These are phyloP conservation scores for Pseudogymnoascus sp. DNA, from an alignment of 2,329 filamentous ascomycete species.

Conservation along the genomic window DNA sequence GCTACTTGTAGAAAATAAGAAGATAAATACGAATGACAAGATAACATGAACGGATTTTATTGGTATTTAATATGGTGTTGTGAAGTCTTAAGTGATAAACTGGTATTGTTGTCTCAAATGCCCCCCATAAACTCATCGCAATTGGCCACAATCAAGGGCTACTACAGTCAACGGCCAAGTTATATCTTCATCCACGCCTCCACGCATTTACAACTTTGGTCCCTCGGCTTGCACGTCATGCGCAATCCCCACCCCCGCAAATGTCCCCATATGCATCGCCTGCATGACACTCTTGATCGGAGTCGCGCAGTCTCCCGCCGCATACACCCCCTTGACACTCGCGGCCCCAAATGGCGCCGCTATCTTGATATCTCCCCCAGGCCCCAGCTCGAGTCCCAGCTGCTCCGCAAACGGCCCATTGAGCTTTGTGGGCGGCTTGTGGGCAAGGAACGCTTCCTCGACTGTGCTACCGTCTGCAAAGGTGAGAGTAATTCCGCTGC, in stretches of 20 bases:
- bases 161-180: neutral
- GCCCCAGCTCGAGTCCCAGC: neutral
- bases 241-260: slow-evolving; percentile 7
- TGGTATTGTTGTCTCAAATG: neutral
- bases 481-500: neutral
- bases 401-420: neutral
- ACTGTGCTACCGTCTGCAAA: neutral
- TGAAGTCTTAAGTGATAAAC: neutral
- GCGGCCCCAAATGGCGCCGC: slow-evolving; percentile 39
- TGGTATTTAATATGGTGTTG: neutral
- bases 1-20: neutral
- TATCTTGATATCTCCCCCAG: slow-evolving; percentile 34
- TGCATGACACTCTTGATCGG: slow-evolving; percentile 16
- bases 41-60: neutral
- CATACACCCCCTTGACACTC: slow-evolving; percentile 44
- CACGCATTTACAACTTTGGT: neutral
- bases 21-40: neutral
- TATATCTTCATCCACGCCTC: neutral
- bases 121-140: neutral
- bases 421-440: neutral
- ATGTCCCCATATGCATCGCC: slow-evolving; percentile 11
- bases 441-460: neutral
- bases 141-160: neutral
- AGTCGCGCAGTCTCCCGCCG: slow-evolving; percentile 41
- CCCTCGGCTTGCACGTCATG: neutral